Base-by-base conservation (phyloP, 768 basidiomycete genomes). In the Heimioporus sp. region DNA sequence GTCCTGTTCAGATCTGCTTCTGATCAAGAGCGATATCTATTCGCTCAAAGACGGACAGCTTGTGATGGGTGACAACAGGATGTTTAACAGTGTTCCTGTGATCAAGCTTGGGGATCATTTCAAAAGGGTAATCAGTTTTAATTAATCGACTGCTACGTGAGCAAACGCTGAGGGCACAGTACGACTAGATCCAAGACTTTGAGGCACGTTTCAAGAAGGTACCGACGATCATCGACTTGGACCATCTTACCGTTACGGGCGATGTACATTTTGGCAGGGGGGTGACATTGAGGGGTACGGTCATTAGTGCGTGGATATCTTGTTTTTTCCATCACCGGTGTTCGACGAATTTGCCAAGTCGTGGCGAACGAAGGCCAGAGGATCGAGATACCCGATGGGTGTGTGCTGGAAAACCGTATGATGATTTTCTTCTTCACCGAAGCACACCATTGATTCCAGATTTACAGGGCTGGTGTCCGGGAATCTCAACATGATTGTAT, bases 101-200 rank as follows among this genome's bases (percentile, higher is more conserved):
- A 90, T 98, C 80, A 97, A 97, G 76, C 82, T 97, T 44, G 93
- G 94, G 41, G 92, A 94, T 70, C 89, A 90, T 68, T 97, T 98
- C 83, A 97, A 95, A 80, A 95, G 92, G 82, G 89, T 90, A 49
- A 43, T 16, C 20, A 38, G n/a, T 24, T 11, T 8, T 4, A 10
- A 36, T 53, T 24, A 30, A 12, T 48, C n/a, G 36, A 37, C 48
- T 20, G 31, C 10, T 17, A 43, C 17, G 15, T 43, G 34, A 20
- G 13, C 24, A 28, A 41, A 28, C 13, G 44, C 40, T 38, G 24
- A 17, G 21, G 10, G 37, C 43, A 39, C 37, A 3, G 35, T 7
- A 4, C n/a, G 5, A 16, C 21, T 53, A 86, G 86, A 88, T 91
- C 53, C 82, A 83, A 60, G 80, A 92, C 67, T 96, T 96, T 79